Base-by-base conservation (phyloP, 108 stramenopile species). In the Cyclotella cryptica region DNA sequence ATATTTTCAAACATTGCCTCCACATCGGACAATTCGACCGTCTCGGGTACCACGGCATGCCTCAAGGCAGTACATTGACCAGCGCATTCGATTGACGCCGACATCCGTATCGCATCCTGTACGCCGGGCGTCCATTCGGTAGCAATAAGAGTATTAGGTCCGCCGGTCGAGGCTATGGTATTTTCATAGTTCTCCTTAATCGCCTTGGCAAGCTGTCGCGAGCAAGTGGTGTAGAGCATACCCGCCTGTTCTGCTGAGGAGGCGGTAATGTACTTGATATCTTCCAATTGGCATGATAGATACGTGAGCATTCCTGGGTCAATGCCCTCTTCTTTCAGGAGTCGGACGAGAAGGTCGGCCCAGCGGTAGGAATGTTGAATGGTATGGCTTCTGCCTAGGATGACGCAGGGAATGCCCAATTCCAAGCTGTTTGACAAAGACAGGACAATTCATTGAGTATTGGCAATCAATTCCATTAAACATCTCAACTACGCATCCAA, bases 11-110 rank as follows among this genome's bases (percentile, higher is more conserved):
- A 85, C 61, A 91, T 68, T 14, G 73, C 69, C 45, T 72, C 77
- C 0, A 96, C 73, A 44, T 90, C 85, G 4, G 73, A 74, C n/a
- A 77, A 61, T 0, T 49, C 80, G 19, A 85, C 79, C 26, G 62
- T 42, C 6, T 75, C 66, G 0, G 89, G 89, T n/a, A 91, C 87
- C 39, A 96, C 86, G 4, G 75, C 84, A 77, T 93, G 92, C 19
- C 95, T 88, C 9, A 96, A 77, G 0, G 95, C 95, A 7, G 95
- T 96, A 80, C 95, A 96, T 74, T 93, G 95, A 35, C 95, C 95
- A 52, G 89, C 79, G 64, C 88, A 85, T 69, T 96, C 95, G 62
- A 96, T 96, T 12, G 86, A 77, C 5, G 92, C 92, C 58, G 87
- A 88, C 80, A 86, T 88, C 3, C 90, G 71, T 42, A 93, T 87